These are phyloP conservation scores for Peronospora belbahrii DNA, from an alignment of 352 stramenopile genomes.

Conservation along the genomic window DNA sequence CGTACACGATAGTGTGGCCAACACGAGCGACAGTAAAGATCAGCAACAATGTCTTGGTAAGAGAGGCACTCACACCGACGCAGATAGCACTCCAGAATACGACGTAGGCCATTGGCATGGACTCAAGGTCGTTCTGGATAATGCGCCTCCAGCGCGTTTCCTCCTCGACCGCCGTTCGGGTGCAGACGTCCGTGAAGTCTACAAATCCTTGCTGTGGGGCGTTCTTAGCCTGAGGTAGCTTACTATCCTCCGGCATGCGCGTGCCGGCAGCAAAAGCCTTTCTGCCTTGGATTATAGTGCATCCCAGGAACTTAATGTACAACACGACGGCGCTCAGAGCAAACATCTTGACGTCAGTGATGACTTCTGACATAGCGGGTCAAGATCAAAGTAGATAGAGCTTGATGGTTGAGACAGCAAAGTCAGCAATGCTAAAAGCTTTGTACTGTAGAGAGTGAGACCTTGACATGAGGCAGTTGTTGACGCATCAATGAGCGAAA, in stretches of 20 bases:
- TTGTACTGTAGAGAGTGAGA: not conserved
- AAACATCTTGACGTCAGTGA: slow-evolving; percentile 29
- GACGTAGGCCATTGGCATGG: slow-evolving; percentile 44
- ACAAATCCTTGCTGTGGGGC: slow-evolving; percentile 14
- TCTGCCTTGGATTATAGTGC: slow-evolving; percentile 39
- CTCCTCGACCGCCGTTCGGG: slow-evolving; percentile 15
- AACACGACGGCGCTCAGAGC: slow-evolving; percentile 40
- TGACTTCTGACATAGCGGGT: slow-evolving; percentile 11
- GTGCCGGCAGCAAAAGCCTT: slow-evolving; percentile 41
- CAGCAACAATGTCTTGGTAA: slow-evolving; percentile 23
- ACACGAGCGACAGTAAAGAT: slow-evolving; percentile 40
- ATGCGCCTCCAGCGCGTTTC: slow-evolving; percentile 53
- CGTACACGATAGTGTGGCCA: slow-evolving; percentile 38
- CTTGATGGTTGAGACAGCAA: slow-evolving; percentile 19
- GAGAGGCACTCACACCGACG: slow-evolving; percentile 24
- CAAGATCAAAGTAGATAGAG: slow-evolving; percentile 5
- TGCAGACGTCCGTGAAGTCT: slow-evolving; percentile 22
- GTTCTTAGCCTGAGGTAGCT: slow-evolving; percentile 25
- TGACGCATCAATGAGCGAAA: not conserved
- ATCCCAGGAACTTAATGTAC: slow-evolving; percentile 55
- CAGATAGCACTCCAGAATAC: slow-evolving; percentile 38
- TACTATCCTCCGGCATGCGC: slow-evolving; percentile 38
- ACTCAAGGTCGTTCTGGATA: slow-evolving; percentile 53
- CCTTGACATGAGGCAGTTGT: slow-evolving; percentile 6
- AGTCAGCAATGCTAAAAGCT: slow-evolving; percentile 18